Evolutionary conservation across 768 basidiomycete species (phyloP), one percentile per base, ranked within the genome.

Genomic region (Porpolomopsis calyptriformis): DNA sequence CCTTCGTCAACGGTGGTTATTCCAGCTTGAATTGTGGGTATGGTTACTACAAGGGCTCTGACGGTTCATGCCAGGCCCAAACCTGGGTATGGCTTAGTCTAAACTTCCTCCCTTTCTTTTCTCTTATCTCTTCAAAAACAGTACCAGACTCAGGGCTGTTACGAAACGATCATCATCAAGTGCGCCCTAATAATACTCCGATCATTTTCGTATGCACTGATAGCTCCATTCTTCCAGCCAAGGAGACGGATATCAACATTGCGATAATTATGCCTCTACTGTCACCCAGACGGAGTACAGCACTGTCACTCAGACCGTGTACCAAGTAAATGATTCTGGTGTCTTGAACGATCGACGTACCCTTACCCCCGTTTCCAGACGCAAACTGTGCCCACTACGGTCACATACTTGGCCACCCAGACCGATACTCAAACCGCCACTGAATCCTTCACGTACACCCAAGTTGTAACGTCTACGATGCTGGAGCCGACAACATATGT

Each of bases 1-100:
- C 71, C 25, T 82, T 80, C 64, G 66, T 64, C 60, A 55, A 56
- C 26, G 83, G 81, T 46, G 83, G 82, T 22, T 86, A 85, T 63
- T 67, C 69, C 59, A 72, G 68, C 58, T 62, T 85, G 60, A 62
- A 71, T 52, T 86, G 83, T 57, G 83, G 83, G 42, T 86, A 86
- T 57, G 83, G 82, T 20, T 79, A 78, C 55, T 54, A 60, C 40
- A 82, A 80, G 63, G 61, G 58, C 46, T 63, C 59, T 8, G 72
- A 80, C 57, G 80, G 79, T 26, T 68, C 65, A 40, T 85, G 83
- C 60, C 49, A 61, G 18, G 53, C 65, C 20, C 58, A 75, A 58
- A 70, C 71, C 43, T 85, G 83, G 82, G 81, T 82, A 54, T 49
- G 72, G 66, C 23, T 27, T 2, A 11, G 20, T 39, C 9, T 41